Base-by-base conservation (phyloP, 768 basidiomycete genomes). In the Tylopilus vinaceipallidus region DNA sequence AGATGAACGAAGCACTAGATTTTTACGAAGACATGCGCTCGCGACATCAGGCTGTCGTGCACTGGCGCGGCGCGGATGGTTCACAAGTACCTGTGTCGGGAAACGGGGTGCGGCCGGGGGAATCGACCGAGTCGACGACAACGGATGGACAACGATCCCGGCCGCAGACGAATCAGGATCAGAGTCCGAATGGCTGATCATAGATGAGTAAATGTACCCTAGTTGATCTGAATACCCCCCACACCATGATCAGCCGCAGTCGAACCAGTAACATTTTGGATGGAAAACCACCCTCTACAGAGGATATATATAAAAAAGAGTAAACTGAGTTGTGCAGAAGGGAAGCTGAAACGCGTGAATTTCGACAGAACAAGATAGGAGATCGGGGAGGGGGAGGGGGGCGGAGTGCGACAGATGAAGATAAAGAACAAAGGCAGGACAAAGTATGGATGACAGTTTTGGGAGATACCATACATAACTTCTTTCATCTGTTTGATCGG, bases 1-100 rank as follows among this genome's bases (percentile, higher is more conserved):
- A 84, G 71, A 90, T 99, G 89, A 98, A 98, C 70, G 89, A 90
- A 60, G 91, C 88, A 13, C 91, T 92, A 65, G 78, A 88, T 49
- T 90, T 91, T 66, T 93, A 93, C 61, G 90, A 93, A 66, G 84
- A 86, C 57, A 85, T 92, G 84, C 84, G 85, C 49, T 83, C 86
- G 29, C 80, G 78, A 53, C 83, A 84, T 59, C 78, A 86, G 56
- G 75, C 81, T 6, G 79, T 81, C 1, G 59, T 80, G 23, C 81
- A 73, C 55, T 83, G 80, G 80, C 74, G 80, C 45, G 80, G 80
- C 32, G 71, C 52, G 9, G 67, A 66, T 17, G 64, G 54, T 6
- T 22, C 41, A 8, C 58, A 71, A 45, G 70, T 63, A 40, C 72
- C 65, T 49, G 68, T 64, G 52, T 70, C 62, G 47, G 73, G 72